Percentiles rank a stretch among this genome's conserved stretches.
These are phyloP conservation scores for Lactarius vividus DNA, from an alignment of 768 basidiomycete species.

Conservation along the genomic window DNA sequence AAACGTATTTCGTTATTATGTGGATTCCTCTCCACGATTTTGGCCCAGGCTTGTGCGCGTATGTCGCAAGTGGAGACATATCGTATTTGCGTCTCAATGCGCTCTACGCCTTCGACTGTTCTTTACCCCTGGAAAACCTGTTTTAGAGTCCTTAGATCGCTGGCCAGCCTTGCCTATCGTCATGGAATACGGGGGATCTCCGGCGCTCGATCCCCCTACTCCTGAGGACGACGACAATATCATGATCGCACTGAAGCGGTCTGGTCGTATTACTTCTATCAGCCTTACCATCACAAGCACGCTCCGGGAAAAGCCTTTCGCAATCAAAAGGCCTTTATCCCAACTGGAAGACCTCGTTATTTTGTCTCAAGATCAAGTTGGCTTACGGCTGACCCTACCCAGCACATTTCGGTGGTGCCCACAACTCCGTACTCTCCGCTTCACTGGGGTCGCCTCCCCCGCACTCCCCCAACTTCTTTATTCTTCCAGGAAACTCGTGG, in stretches of 20 bases:
- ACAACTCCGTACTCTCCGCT: background rate
- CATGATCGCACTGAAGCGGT: background rate
- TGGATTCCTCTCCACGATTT: background rate
- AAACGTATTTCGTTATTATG: background rate
- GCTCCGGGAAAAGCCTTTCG: background rate
- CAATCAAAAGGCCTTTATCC: background rate
- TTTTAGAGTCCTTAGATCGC: no score
- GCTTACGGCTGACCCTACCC: background rate
- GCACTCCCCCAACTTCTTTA: background rate
- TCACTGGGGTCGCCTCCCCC: background rate
- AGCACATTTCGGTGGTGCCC: background rate
- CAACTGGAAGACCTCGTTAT: background rate
- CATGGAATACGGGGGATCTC: background rate
- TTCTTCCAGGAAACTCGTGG: background rate
- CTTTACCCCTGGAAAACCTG: background rate
- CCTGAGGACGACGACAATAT: background rate
- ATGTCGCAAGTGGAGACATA: background rate
- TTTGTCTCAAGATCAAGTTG: background rate
- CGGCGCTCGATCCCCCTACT: background rate
- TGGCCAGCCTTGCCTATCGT: background rate
- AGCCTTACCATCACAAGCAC: background rate
- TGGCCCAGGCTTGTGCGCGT: background rate
- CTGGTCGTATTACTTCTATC: background rate
- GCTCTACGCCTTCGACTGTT: background rate
- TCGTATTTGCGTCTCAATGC: background rate